Base-by-base conservation (phyloP, 768 basidiomycete species). In the Mycena floridula region DNA sequence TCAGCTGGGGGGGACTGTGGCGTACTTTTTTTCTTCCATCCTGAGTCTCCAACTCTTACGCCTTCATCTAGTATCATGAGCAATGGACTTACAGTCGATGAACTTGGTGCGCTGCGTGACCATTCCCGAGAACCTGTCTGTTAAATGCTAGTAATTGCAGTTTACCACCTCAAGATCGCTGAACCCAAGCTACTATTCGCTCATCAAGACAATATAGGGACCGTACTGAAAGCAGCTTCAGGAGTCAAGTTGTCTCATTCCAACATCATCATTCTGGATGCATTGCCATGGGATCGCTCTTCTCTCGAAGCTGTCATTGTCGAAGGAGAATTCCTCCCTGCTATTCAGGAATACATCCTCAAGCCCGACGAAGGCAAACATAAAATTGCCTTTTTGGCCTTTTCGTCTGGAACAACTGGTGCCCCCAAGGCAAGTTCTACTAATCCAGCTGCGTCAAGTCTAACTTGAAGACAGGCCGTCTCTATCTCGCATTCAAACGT, bases 331-430 rank as follows among this genome's bases (percentile, higher is more conserved):
- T 16, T 16, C 9, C 16, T 16, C 16, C 28, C 16, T 30, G 9
- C 28, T 13, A 77, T 66, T 42, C 56, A 50, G 4, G 76, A 77
- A 50, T 60, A 65, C 21, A 57, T 49, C 7, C 56, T 77, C 23
- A 52, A 43, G 13, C 63, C 66, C 0, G 72, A 69, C 2, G 76
- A 77, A 54, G 76, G 60, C 12, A 77, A 64, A 56, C 68, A 59
- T 13, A 78, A 73, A 55, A 47, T 74, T 21, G 77, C 75, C 2
- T 62, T 77, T 40, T 55, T 72, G n/a, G 67, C 63, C 49, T 74
- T 76, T 46, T 77, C 75, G 0, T 74, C 73, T 16, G 77, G 76
- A 30, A 77, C 77, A 1, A 77, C 76, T 2, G 76, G 77, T 0
- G 61, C 55, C 42, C 76, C 77, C 0, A 74, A 78, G 64, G 66